A percentile compares a stretch with the other conserved stretches of the same genome.
phyloP scores from a whole-genome alignment of 257 asterid species.

The Penstemon eatonii region DNA sequence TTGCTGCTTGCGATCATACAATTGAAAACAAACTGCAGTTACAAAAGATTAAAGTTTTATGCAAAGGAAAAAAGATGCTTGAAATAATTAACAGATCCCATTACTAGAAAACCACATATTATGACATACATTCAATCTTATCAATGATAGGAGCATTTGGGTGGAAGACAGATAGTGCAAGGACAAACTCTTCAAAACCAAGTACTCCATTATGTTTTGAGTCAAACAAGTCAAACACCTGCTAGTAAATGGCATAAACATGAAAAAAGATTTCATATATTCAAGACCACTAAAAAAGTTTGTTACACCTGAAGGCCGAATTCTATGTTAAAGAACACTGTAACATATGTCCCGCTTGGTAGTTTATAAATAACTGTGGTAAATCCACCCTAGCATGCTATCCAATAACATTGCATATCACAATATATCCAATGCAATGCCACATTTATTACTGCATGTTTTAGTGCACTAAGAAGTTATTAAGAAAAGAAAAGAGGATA shows the following conservation, averaged over 20 bases:
- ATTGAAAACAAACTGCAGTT: slow-evolving; percentile 91
- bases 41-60: slow-evolving; percentile 19
- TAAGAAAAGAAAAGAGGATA: background rate
- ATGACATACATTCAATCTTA: slow-evolving; percentile 79
- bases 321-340: too few species aligned
- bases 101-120: slow-evolving; percentile 14
- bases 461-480: background rate
- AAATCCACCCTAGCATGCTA: background rate
- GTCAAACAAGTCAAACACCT: slow-evolving; percentile 97
- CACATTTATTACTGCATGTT: slow-evolving; percentile 3
- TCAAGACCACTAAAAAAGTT: background rate
- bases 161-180: slow-evolving; percentile 97
- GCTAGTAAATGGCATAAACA: slow-evolving; percentile 22
- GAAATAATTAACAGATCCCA: slow-evolving; percentile 10
- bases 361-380: background rate
- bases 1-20: slow-evolving; percentile 98
- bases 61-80: slow-evolving; percentile 10
- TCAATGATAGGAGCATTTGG: slow-evolving; percentile 97
- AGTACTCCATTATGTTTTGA: slow-evolving; percentile 95
- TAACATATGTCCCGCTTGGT: too few species aligned
- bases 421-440: background rate
- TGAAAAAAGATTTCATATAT: slow-evolving; percentile 24
- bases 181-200: slow-evolving; percentile 97
- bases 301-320: background rate
- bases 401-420: background rate